phyloP scores from a whole-genome alignment of 2,329 filamentous ascomycete genomes.

The Elsinoe arachidis region DNA sequence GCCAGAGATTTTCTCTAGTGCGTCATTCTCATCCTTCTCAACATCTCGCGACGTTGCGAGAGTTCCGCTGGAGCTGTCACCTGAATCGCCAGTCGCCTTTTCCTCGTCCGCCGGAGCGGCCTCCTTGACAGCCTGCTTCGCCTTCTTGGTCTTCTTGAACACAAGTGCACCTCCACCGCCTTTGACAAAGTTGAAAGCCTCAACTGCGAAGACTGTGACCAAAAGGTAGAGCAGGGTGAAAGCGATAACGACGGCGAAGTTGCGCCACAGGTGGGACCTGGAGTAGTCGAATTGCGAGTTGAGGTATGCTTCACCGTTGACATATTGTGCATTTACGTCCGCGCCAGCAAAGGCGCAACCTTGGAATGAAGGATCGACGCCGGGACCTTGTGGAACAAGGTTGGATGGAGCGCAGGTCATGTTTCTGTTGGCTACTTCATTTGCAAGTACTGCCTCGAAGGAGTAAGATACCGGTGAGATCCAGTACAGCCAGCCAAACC shows the following conservation, averaged over 20 bases:
- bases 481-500: slow-evolving; percentile 56
- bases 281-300: slow-evolving; percentile 48
- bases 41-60: slow-evolving; percentile 21
- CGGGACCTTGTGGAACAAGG: slow-evolving; percentile 52
- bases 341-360: slow-evolving; percentile 57
- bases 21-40: slow-evolving; percentile 32
- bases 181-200: slow-evolving; percentile 55
- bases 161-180: slow-evolving; percentile 59
- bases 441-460: slow-evolving; percentile 59
- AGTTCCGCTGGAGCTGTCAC: slow-evolving; percentile 23
- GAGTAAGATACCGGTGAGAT: slow-evolving; percentile 48
- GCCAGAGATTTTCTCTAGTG: slow-evolving; percentile 41
- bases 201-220: slow-evolving; percentile 61
- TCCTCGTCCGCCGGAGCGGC: slow-evolving; percentile 49
- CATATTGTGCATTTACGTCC: slow-evolving; percentile 39
- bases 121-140: slow-evolving; percentile 49
- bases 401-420: slow-evolving; percentile 53
- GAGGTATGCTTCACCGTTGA: slow-evolving; percentile 49
- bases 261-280: slow-evolving; percentile 55
- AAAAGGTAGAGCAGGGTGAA: slow-evolving; percentile 67
- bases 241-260: slow-evolving; percentile 69
- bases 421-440: slow-evolving; percentile 51
- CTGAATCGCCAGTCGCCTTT: slow-evolving; percentile 31
- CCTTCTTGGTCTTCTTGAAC: slow-evolving; percentile 59
- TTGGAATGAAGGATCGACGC: slow-evolving; percentile 47